Evolutionary conservation across 495 filamentous ascomycete genomes (phyloP).

Genomic region (Talaromyces ruber): DNA sequence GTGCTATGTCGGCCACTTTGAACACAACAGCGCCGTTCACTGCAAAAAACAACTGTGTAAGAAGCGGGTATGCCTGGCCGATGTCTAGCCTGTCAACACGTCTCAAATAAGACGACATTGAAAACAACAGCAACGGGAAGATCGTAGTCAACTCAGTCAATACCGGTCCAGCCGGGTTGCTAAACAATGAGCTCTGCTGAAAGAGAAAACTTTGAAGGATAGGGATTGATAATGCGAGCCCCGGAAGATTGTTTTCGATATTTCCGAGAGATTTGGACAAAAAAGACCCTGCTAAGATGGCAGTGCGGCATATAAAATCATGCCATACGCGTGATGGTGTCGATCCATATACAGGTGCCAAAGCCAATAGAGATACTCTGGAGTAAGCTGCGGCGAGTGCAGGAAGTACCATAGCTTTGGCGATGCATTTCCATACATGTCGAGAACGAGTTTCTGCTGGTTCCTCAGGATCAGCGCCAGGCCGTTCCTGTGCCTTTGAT

Average conservation of each 20-base stretch:
- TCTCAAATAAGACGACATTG: conserved; percentile 55
- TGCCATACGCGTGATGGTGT: conserved; percentile 69
- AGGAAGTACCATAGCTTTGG: conserved; percentile 40
- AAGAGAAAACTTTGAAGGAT: conserved; percentile 60
- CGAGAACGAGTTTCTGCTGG: background rate
- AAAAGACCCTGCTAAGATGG: conserved; percentile 55
- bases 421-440: background rate
- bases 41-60: conserved; percentile 50
- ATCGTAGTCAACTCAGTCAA: conserved; percentile 64
- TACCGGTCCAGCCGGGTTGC: conserved; percentile 61
- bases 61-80: conserved; percentile 40
- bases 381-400: conserved; percentile 64
- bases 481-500: background rate
- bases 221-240: conserved; percentile 68
- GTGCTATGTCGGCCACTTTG: conserved; percentile 33
- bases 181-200: conserved; percentile 51
- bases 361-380: conserved; percentile 60
- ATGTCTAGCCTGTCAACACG: conserved; percentile 52
- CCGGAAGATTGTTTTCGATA: conserved; percentile 44
- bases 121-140: conserved; percentile 63
- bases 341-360: conserved; percentile 82
- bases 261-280: conserved; percentile 14
- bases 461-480: background rate
- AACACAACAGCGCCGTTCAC: conserved; percentile 55
- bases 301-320: conserved; percentile 50